A percentile compares a stretch with the other conserved stretches of the same genome.
These are phyloP conservation scores for Pichia sorboxylosa DNA, from an alignment of 1,139 yeast genomes.

Conservation along the genomic window DNA sequence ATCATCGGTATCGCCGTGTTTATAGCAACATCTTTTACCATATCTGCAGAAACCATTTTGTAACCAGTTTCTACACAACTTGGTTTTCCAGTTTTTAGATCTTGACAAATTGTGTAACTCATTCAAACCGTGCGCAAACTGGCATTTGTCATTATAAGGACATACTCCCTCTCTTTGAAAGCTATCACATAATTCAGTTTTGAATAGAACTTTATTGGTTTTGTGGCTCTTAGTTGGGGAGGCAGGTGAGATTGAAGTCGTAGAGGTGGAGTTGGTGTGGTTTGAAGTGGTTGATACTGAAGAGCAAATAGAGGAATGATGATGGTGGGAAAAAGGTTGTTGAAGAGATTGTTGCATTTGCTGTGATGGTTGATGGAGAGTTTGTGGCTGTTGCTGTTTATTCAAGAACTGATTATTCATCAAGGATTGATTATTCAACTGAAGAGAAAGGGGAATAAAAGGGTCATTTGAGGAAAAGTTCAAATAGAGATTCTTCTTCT, in stretches of 20 bases:
- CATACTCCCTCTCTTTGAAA: constrained; percentile 64
- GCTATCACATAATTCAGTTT: constrained; percentile 82
- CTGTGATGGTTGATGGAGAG: not conserved
- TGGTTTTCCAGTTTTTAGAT: constrained; percentile 82
- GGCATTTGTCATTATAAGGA: constrained; percentile 86
- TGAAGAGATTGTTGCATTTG: not conserved
- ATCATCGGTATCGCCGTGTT: constrained; percentile 42
- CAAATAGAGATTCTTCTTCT: not conserved
- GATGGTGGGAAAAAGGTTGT: not conserved
- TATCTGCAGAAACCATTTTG: constrained; percentile 76
- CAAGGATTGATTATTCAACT: constrained; percentile 4
- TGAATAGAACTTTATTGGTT: constrained; percentile 60
- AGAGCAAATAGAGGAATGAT: not conserved
- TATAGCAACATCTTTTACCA: constrained; percentile 86
- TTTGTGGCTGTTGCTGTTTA: not conserved
- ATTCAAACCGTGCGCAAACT: constrained; percentile 81
- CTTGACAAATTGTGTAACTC: constrained; percentile 67
- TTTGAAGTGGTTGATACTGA: not conserved
- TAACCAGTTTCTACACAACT: constrained; percentile 84
- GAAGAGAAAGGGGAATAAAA: constrained; percentile 4
- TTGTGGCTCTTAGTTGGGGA: constrained; percentile 1
- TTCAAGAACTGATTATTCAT: constrained; percentile 7
- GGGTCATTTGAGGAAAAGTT: constrained; percentile 6
- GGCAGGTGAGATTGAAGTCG: not conserved
- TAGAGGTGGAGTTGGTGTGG: not conserved